Conservation (phyloP, 1,284 basidiomycete species). For the Binderoboletus segoi region DNA sequence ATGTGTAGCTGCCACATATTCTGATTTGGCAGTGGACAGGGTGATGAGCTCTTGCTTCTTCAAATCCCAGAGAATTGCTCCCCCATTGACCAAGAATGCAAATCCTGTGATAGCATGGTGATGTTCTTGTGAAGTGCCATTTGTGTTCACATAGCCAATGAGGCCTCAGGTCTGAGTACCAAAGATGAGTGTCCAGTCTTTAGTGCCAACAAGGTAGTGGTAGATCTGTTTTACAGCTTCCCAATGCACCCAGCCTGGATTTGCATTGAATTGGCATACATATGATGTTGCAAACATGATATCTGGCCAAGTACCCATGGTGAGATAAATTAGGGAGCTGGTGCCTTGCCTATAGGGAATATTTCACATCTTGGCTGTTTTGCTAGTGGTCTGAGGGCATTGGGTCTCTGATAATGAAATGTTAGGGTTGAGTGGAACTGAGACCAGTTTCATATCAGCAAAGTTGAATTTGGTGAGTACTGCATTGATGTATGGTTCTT, state of each 20-base stretch:
- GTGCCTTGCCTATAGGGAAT: background rate
- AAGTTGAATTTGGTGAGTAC: background rate
- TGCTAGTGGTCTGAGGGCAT: background rate
- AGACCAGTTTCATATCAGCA: background rate
- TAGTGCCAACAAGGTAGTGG: background rate
- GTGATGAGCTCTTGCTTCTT: constrained; percentile 36
- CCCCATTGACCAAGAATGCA: constrained; percentile 36
- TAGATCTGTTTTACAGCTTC: background rate
- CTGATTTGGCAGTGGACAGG: constrained; percentile 29
- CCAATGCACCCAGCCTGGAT: background rate
- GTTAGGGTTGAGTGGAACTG: background rate
- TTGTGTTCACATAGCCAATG: background rate
- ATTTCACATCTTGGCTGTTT: background rate
- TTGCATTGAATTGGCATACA: background rate
- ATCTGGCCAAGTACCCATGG: background rate
- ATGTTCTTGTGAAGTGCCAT: constrained; percentile 14
- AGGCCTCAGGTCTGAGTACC: background rate
- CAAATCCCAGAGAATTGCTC: constrained; percentile 38
- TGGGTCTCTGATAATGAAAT: background rate
- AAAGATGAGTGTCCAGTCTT: background rate
- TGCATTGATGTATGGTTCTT: background rate
- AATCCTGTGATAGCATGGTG: constrained; percentile 36
- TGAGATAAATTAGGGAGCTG: background rate
- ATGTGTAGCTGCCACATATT: constrained; percentile 34
- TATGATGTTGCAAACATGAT: background rate